These are phyloP conservation scores for Zelonia costaricensis DNA, from an alignment of 208 protist genomes.

Conservation along the genomic window DNA sequence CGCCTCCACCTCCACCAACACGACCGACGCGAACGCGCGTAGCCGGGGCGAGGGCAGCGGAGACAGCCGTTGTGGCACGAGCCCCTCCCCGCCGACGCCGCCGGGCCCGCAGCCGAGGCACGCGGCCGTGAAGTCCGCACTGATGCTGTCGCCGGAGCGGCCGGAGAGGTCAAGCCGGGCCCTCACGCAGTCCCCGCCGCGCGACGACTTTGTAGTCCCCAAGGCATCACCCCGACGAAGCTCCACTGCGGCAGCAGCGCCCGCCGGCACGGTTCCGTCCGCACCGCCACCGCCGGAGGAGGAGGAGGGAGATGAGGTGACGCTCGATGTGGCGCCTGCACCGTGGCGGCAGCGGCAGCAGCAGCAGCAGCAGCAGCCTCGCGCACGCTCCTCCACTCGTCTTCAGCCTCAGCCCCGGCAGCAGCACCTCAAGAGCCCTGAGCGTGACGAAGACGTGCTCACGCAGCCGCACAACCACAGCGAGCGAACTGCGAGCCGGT, in stretches of 20 bases:
- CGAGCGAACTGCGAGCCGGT: background rate
- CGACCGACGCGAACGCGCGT: background rate
- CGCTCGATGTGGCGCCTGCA: conserved; percentile 7
- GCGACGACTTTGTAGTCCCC: too few relatives aligned
- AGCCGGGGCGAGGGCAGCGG: background rate
- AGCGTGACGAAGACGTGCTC: conserved; percentile 12
- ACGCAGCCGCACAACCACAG: conserved; percentile 26
- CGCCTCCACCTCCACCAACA: too few relatives aligned
- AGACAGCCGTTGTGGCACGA: background rate
- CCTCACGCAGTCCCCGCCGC: too few relatives aligned
- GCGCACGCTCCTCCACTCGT: too few relatives aligned
- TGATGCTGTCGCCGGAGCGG: too few relatives aligned
- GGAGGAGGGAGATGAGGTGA: conserved; percentile 18
- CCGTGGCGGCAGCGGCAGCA: background rate
- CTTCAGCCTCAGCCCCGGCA: background rate
- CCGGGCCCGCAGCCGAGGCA: too few relatives aligned
- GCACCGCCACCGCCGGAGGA: conserved; percentile 28
- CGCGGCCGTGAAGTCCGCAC: too few relatives aligned
- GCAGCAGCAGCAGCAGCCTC: background rate
- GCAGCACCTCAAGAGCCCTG: background rate
- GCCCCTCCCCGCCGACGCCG: too few relatives aligned
- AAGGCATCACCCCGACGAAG: too few relatives aligned
- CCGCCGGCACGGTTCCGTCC: too few relatives aligned
- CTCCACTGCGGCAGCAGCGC: too few relatives aligned
- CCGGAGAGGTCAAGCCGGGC: too few relatives aligned